Conservation (phyloP, 2,329 filamentous ascomycete genomes). For the Ilyonectria mors-panacis region DNA sequence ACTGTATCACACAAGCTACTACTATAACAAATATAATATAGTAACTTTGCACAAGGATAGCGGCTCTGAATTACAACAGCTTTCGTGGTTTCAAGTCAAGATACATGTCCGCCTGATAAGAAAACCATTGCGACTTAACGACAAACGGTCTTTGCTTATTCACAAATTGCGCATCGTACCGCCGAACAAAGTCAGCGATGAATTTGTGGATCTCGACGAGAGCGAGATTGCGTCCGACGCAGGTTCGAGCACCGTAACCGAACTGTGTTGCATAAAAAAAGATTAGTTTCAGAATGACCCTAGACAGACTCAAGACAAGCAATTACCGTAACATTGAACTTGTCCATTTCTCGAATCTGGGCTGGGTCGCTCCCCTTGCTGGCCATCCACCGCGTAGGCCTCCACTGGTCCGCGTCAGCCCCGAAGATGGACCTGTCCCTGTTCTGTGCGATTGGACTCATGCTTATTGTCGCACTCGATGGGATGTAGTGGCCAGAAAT, state of each 20-base stretch:
- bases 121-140: not conserved
- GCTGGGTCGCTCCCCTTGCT: not conserved
- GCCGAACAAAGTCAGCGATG: not conserved
- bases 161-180: not conserved
- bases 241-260: not conserved
- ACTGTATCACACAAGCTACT: no score
- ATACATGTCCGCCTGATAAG: not conserved
- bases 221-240: not conserved
- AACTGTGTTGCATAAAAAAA: not conserved
- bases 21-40: no score
- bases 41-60: no score
- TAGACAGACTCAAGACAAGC: not conserved
- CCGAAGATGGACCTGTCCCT: not conserved
- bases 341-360: not conserved
- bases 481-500: not conserved
- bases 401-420: not conserved
- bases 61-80: no score
- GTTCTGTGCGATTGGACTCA: slow-evolving; percentile 1
- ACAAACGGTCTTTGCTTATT: not conserved
- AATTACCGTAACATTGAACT: slow-evolving; percentile 1
- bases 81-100: no score
- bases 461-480: not conserved
- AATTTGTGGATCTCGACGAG: not conserved
- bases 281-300: not conserved
- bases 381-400: not conserved